Percentiles rank a stretch among this genome's conserved stretches.
phyloP scores from a whole-genome alignment of 1,284 basidiomycete species.

The Termitomyces sp. region DNA sequence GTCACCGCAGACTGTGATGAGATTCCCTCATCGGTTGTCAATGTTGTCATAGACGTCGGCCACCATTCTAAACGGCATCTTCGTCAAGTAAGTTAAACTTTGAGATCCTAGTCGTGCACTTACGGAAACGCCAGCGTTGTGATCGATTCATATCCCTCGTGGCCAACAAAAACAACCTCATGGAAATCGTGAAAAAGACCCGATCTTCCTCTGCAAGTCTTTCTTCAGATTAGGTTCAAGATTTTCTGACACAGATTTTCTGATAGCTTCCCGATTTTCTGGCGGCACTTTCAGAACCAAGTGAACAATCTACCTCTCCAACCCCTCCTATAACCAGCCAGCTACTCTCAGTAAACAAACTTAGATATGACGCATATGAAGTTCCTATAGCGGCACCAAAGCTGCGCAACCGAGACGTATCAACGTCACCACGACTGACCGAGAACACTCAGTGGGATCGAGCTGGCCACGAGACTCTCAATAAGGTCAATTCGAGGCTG shows the following conservation, averaged over 20 bases:
- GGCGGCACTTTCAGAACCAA: constrained; percentile 39
- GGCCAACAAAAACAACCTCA: constrained; percentile 38
- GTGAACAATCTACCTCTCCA: constrained; percentile 5
- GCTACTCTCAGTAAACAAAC: constrained; percentile 37
- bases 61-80: constrained; percentile 48
- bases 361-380: constrained; percentile 70
- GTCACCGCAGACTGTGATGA: constrained; percentile 54
- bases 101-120: constrained; percentile 3
- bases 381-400: constrained; percentile 47
- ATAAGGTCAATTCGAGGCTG: constrained; percentile 33
- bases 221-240: not conserved
- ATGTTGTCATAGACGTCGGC: constrained; percentile 38
- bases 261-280: constrained; percentile 67
- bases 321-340: constrained; percentile 21
- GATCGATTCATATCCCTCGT: constrained; percentile 54
- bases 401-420: constrained; percentile 30
- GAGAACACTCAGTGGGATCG: constrained; percentile 19
- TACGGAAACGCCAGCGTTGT: constrained; percentile 47
- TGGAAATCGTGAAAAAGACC: constrained; percentile 40
- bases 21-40: constrained; percentile 41
- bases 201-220: constrained; percentile 47
- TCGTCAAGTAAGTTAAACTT: constrained; percentile 39
- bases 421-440: constrained; percentile 24
- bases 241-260: not conserved
- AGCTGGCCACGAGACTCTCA: constrained; percentile 11